Base-by-base conservation (phyloP, 176 grass and related monocot genomes). In the Eremochloa ophiuroides region DNA sequence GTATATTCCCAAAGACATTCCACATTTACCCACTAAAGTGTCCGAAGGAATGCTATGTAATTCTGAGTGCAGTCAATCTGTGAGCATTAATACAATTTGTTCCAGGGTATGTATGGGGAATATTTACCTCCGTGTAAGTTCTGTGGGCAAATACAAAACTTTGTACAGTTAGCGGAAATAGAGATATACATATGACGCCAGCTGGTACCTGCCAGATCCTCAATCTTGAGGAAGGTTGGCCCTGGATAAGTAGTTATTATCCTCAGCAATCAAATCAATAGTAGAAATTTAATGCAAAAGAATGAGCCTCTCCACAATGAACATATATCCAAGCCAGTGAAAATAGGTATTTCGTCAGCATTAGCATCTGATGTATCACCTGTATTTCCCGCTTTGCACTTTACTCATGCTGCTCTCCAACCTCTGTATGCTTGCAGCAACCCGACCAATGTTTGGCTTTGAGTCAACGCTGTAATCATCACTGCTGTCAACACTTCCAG, bases 371-470 rank as follows among this genome's bases (percentile, higher is more conserved):
- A 51, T 80, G 50, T 85, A 69, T 89, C 79, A 89, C 39, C 60
- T 83, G 59, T 86, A 61, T 74, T 61, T 90, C 40, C 83, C 73
- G 1, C 20, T 90, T 68, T 82, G 88, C 23, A 83, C 74, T 63
- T 90, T 90, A 68, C 74, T 44, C 83, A 90, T 86, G 67, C 74
- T 86, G 74, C 83, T 86, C 79, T 90, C 88, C 74, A 90, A 41
- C 68, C 67, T 86, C 83, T 90, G 79, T 83, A 90, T 90, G 23
- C 88, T 82, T 33, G 83, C 88, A 47, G 88, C 88, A 73, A 90
- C 88, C 59, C 79, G 78, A 62, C 88, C 88, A 78, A 85, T 73
- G 80, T 78, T 90, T 61, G 83, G 58, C 43, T 82, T 82, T 40
- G 65, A 34, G 71, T 90, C 83, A 22, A 47, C 71, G 53, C 29